Evolutionary conservation across 192 early-diverging fungal species (phyloP), one percentile per base, ranked within the genome.

Genomic region (Coemansia sp.): DNA sequence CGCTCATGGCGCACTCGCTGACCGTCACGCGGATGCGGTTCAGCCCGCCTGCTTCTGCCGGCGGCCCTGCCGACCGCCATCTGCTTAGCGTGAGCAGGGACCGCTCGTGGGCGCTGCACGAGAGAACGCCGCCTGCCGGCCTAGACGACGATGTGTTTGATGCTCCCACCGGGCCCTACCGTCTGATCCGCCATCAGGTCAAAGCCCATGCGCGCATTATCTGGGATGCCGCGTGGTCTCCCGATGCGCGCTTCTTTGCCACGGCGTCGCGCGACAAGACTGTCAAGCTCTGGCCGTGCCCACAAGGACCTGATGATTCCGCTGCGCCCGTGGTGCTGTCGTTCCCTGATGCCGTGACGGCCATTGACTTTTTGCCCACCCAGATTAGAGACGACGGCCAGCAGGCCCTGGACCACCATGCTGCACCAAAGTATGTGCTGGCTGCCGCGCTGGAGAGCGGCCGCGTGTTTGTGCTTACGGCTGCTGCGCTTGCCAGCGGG

Each of bases 251-350:
- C 4, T 80, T 87, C 23, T 97, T 98, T 82, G 92, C 81, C 21
- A 98, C 95, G 3, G 93, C 77, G 9, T 93, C 90, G n/a, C 81
- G 95, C 39, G 95, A 98, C 63, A 93, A 94, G 68, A 85, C 89
- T 1, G 80, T 93, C 41, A 89, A 88, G 65, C 58, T 95, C 45
- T 95, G 92, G 94, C 17, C 43, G 7, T 52, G 63, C 19, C 40
- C 68, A 18, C 32, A 25, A 21, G 31, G 15, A 3, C 48, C 36
- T 1, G 48, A 48, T n/a, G 39, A 58, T 7, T 45, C 34, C 23
- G 31, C 29, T 8, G 85, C 79, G 35, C 69, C 68, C 10, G 55
- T 88, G 32, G 60, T 81, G 11, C 51, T 97, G 34, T 87, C 90
- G 37, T 84, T 90, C 42, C 79, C 86, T 0, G 91, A 88, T 17